Percentiles rank a stretch among this genome's conserved stretches.
Evolutionary conservation across 2,329 filamentous ascomycete species (phyloP).

Genomic region (Trichoderma asperellum): DNA sequence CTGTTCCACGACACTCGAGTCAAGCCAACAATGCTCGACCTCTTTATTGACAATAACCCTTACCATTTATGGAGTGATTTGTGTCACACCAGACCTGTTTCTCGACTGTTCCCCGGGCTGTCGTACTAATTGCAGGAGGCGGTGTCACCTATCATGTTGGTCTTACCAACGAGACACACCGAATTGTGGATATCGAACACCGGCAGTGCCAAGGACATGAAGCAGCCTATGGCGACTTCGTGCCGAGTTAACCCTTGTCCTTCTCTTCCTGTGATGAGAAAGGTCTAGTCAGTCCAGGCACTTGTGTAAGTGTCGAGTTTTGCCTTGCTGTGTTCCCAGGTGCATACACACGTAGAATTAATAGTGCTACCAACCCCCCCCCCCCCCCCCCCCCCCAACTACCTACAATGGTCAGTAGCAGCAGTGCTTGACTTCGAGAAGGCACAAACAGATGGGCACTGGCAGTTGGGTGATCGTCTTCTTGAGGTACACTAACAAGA

Average conservation of each 20-base stretch:
- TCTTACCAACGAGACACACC: background rate
- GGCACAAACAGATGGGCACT: background rate
- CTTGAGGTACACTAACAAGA: background rate
- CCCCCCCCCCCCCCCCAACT: no score
- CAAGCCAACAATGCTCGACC: background rate
- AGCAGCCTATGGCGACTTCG: constrained; percentile 12
- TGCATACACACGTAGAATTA: background rate
- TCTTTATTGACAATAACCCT: background rate
- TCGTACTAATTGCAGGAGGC: background rate
- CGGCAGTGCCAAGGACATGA: background rate
- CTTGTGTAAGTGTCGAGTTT: background rate
- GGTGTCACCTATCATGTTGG: constrained; percentile 16
- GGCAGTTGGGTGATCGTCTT: background rate
- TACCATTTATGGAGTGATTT: constrained; percentile 14
- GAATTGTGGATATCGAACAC: background rate
- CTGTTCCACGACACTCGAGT: background rate
- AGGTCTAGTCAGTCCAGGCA: background rate
- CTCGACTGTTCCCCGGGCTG: constrained; percentile 8
- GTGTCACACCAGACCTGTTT: constrained; percentile 8
- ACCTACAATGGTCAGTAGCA: background rate
- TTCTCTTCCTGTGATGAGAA: background rate
- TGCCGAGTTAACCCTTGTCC: constrained; percentile 1
- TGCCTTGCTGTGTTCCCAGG: background rate
- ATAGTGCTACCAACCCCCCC: background rate
- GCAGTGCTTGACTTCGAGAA: background rate